Base-by-base conservation (phyloP, 2,329 filamentous ascomycete species). In the Colletotrichum sp. region DNA sequence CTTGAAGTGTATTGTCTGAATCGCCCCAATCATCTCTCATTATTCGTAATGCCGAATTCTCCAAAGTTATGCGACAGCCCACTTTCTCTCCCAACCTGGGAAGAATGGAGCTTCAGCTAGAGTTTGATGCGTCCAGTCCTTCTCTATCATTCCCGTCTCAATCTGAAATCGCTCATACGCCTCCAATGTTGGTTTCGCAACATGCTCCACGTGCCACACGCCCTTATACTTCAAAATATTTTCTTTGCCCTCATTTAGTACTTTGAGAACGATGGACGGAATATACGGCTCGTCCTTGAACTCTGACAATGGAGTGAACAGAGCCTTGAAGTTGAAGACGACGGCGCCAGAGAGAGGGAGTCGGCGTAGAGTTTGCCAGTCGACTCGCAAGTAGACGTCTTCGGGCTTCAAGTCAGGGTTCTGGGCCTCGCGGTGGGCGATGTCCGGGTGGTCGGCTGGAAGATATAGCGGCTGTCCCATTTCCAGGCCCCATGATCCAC, bases 271-370 rank as follows among this genome's bases (percentile, higher is more conserved):
- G 7, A 98, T 82, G 0, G 90, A 90, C 0, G 95, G 95, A 0
- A 98, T 86, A 63, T 92, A 94, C 0, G 94, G 91, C 82, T 98
- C 95, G 72, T 94, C 88, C 4, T 90, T 86, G 73, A 98, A 92
- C 77, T 94, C 92, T 1, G 88, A 82, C 0, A 98, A 83, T 0
- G 94, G 94, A 0, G 95, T 97, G 84, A 98, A 98, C 0, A 97
- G 84, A 0, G 94, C 95, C 81, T 96, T 98, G 90, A 96, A 98
- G 83, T 97, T 98, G 87, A 98, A 98, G 0, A 95, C 90, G 2
- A 98, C 87, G 0, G 90, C 93, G 0, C 91, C 95, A 0, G 93
- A 95, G 0, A 98, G 86, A 0, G 95, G 95, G 0, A 98, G 85
- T 4, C 95, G 91, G 3, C 95, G 92, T 6, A 98, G 86, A 0